Conservation (phyloP, 352 stramenopile species). For the Lagenidium sp. region DNA sequence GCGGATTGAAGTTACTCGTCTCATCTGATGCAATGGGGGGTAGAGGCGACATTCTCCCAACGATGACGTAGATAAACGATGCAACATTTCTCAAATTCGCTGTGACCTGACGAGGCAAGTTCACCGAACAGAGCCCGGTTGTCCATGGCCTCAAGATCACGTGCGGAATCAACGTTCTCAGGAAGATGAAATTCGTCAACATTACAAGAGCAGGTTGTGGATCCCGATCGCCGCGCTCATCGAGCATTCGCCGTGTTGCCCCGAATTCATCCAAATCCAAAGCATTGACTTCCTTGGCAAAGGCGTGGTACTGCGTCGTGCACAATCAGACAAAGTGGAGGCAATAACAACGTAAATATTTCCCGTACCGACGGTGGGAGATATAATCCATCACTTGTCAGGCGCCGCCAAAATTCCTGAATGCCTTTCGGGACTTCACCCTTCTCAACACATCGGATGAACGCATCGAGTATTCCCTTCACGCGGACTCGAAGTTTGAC, state of each 20-base stretch:
- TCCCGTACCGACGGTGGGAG: slow-evolving; percentile 44
- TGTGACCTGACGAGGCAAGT: slow-evolving; percentile 1
- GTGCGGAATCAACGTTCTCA: slow-evolving; percentile 49
- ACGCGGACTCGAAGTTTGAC: slow-evolving; percentile 55
- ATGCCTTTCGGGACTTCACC: slow-evolving; percentile 41
- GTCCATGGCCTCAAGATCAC: slow-evolving; percentile 44
- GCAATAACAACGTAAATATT: slow-evolving; percentile 5
- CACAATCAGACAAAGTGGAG: neutral
- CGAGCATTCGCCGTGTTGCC: slow-evolving; percentile 31
- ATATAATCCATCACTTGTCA: slow-evolving; percentile 53
- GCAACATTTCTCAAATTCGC: slow-evolving; percentile 37
- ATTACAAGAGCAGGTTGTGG: too few species aligned
- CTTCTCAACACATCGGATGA: slow-evolving; percentile 40
- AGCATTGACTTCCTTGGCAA: slow-evolving; percentile 21
- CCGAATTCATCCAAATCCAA: slow-evolving; percentile 53
- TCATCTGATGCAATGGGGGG: slow-evolving; percentile 9
- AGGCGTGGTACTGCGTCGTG: slow-evolving; percentile 41
- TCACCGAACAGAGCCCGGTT: slow-evolving; percentile 24
- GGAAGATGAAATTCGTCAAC: slow-evolving; percentile 49
- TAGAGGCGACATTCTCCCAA: slow-evolving; percentile 26
- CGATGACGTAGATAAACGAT: slow-evolving; percentile 45
- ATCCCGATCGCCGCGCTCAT: too few species aligned
- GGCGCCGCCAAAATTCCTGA: slow-evolving; percentile 40
- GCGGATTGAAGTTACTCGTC: slow-evolving; percentile 2
- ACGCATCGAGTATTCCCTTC: slow-evolving; percentile 38